These are phyloP conservation scores for Solanum peruvianum DNA, from an alignment of 257 asterid species.

Conservation along the genomic window DNA sequence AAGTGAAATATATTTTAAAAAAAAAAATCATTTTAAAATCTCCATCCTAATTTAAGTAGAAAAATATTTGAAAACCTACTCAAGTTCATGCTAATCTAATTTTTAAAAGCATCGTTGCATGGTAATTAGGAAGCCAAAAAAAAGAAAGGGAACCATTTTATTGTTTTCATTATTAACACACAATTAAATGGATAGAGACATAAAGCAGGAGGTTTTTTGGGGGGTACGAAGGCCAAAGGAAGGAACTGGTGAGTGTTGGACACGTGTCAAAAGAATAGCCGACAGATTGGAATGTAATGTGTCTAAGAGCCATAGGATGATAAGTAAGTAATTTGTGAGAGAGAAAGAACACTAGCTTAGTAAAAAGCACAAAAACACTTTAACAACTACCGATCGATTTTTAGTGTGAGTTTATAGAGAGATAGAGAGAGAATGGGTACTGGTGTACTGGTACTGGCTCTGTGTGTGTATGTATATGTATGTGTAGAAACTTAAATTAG, in stretches of 20 bases:
- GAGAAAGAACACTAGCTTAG: background rate
- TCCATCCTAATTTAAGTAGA: too few relatives aligned
- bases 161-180: background rate
- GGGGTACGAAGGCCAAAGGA: constrained; percentile 51
- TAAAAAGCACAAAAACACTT: background rate
- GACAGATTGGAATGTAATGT: background rate
- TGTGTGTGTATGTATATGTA: background rate
- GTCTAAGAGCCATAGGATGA: background rate
- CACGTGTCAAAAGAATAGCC: constrained; percentile 31
- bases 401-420: background rate
- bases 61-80: too few relatives aligned
- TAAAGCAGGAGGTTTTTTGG: constrained; percentile 60
- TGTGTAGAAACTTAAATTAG: background rate
- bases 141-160: background rate
- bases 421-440: background rate
- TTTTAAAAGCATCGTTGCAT: background rate
- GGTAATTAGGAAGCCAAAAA: background rate
- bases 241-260: constrained; percentile 27
- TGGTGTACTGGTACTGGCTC: background rate
- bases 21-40: too few relatives aligned
- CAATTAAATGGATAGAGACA: constrained; percentile 32
- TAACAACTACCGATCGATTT: background rate
- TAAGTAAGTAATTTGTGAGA: background rate
- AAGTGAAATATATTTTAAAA: too few relatives aligned
- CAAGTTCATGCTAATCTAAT: background rate